Evolutionary conservation across 2,329 filamentous ascomycete species (phyloP), one percentile per base, ranked within the genome.

Genomic region (Fusarium sublunatum): DNA sequence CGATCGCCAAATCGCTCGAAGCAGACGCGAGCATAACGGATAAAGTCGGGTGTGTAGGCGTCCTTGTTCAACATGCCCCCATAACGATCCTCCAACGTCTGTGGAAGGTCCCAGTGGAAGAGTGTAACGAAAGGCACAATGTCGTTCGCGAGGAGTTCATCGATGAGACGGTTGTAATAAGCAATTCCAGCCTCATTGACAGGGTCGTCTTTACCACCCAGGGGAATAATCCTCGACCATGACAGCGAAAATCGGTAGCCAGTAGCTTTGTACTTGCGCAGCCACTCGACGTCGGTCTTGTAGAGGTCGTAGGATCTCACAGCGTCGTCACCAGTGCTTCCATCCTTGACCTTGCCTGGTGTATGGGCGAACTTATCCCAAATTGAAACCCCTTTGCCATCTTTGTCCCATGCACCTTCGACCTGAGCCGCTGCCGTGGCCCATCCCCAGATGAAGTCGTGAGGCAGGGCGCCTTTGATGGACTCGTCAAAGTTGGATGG

Each of bases 171-270:
- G 69, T 83, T 78, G 72, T 89, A 89, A 72, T 85, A 84, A 43
- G 83, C 77, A 31, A 89, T 72, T 7, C 86, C 86, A 45, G 82
- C 80, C 58, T 87, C 78, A 66, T 88, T 89, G 71, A 89, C 71
- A 0, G 86, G 85, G 55, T 88, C 86, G 45, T 87, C 82, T 49
- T 84, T 83, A 15, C 86, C 86, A 15, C 87, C 86, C 5, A 87
- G 77, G 0, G 87, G 87, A 47, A 89, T 88, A 58, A 89, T 84
- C 39, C 86, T 83, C 11, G 85, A 83, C 87, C 87, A 89, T 5
- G 86, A 85, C 25, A 89, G 76, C 4, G 86, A 88, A 72, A 89
- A 89, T 24, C 86, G 83, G 70, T 89, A 89, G 4, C 82, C 84
- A 56, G 82, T 81, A 13, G 86, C 85, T 49, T 85, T 82, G 48